Evolutionary conservation across 176 grass and related monocot genomes (phyloP).

Genomic region (Oryza officinalis): DNA sequence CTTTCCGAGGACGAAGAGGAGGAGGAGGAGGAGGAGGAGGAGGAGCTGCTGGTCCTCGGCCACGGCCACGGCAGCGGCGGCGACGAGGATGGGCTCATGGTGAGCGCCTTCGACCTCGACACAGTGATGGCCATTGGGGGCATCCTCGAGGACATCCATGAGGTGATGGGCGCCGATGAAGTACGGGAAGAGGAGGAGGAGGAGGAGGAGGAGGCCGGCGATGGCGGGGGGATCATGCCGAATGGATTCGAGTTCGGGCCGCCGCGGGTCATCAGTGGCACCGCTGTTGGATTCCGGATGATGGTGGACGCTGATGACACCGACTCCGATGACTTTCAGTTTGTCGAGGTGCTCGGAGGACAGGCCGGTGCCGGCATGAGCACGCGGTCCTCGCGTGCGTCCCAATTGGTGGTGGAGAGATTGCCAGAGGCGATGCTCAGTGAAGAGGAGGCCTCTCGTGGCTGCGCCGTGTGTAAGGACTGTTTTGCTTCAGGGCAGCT

Average conservation of each 20-base stretch:
- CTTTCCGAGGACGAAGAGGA: not conserved
- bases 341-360: constrained; percentile 3
- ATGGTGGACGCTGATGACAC: constrained; percentile 16
- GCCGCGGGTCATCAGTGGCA: not conserved
- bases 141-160: not conserved
- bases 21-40: constrained; percentile 22
- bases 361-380: not conserved
- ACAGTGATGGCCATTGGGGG: not conserved
- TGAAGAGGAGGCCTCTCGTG: constrained; percentile 22
- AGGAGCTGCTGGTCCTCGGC: not conserved
- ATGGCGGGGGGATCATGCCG: constrained; percentile 21
- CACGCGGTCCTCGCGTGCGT: constrained; percentile 20
- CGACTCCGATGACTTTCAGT: not conserved
- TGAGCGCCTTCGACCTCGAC: not conserved
- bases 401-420: constrained; percentile 47
- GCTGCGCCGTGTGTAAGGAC: constrained; percentile 74
- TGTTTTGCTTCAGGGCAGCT: constrained; percentile 17
- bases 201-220: not conserved
- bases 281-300: not conserved
- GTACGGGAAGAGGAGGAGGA: not conserved
- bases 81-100: not conserved
- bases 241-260: constrained; percentile 21
- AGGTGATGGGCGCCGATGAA: not conserved
- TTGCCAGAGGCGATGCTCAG: constrained; percentile 32
- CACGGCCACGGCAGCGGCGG: not conserved